Conservation (phyloP, 106 monocot species). For the Phalaenopsis equestris region DNA sequence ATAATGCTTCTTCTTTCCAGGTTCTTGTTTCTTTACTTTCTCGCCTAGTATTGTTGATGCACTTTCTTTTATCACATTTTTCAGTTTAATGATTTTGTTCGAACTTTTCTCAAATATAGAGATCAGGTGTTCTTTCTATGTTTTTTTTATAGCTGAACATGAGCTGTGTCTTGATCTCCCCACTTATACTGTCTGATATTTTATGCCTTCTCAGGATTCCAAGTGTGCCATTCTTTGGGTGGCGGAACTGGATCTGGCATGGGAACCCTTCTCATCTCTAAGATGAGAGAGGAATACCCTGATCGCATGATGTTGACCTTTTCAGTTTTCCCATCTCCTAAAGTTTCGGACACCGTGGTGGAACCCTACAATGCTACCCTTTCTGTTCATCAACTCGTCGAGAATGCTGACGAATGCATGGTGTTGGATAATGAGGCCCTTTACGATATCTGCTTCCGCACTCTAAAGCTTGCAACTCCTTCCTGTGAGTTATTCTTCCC, state of each 20-base stretch:
- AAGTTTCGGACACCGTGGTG: slow-evolving; percentile 49
- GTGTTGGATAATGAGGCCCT: slow-evolving; percentile 47
- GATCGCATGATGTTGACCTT: slow-evolving; percentile 55
- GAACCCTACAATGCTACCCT: slow-evolving; percentile 50
- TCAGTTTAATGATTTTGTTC: too few species aligned
- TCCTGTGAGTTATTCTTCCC: slow-evolving; percentile 13
- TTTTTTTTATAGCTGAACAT: background rate
- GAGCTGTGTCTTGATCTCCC: too few species aligned
- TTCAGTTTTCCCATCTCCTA: slow-evolving; percentile 51
- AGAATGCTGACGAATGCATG: slow-evolving; percentile 56
- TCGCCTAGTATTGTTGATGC: too few species aligned
- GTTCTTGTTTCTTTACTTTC: too few species aligned
- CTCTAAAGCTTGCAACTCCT: slow-evolving; percentile 44
- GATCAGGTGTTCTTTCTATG: background rate
- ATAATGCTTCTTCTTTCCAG: too few species aligned
- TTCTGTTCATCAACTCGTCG: slow-evolving; percentile 46
- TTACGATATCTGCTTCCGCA: slow-evolving; percentile 53
- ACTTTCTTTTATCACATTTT: too few species aligned
- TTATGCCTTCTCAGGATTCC: slow-evolving; percentile 27
- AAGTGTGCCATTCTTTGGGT: slow-evolving; percentile 54
- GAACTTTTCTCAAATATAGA: background rate
- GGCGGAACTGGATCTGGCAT: slow-evolving; percentile 53
- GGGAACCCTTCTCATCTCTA: slow-evolving; percentile 48
- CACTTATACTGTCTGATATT: too few species aligned
- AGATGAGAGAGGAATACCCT: slow-evolving; percentile 41